phyloP scores from a whole-genome alignment of 495 filamentous ascomycete species.

The Chaetomium tenue region DNA sequence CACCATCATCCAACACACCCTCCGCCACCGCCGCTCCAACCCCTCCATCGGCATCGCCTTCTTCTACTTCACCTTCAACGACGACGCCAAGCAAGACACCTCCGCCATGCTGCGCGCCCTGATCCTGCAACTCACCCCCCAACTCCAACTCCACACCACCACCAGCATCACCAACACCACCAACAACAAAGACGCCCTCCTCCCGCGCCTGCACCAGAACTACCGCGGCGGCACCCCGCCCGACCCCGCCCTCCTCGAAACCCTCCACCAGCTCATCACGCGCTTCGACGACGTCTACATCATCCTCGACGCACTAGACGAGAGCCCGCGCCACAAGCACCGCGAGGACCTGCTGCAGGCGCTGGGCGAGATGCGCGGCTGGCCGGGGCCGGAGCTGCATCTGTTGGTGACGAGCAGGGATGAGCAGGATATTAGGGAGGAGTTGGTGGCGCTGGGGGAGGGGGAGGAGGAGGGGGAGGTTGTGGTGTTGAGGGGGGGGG shows the following conservation, averaged over 20 bases:
- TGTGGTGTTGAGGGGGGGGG: background rate
- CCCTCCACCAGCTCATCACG: background rate
- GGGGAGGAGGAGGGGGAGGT: background rate
- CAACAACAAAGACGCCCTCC: background rate
- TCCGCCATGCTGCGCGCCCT: conserved; percentile 8
- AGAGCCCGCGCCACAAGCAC: conserved; percentile 10
- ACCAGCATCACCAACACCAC: too few relatives aligned
- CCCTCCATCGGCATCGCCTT: conserved; percentile 1
- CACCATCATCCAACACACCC: conserved; percentile 10
- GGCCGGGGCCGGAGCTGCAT: conserved; percentile 11
- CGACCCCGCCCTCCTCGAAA: background rate
- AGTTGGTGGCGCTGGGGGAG: background rate
- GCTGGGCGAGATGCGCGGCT: conserved; percentile 5
- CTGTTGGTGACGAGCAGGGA: conserved; percentile 10
- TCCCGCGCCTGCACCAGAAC: background rate
- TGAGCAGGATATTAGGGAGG: conserved; percentile 5
- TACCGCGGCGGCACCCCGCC: conserved; percentile 2
- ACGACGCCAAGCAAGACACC: conserved; percentile 10
- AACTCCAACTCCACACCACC: background rate
- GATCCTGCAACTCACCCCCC: conserved; percentile 3
- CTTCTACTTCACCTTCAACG: conserved; percentile 20
- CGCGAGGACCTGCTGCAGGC: background rate
- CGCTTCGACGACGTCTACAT: conserved; percentile 12
- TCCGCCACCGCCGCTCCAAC: background rate
- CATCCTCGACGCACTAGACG: conserved; percentile 11